Evolutionary conservation across 345 rosid species (phyloP).

Genomic region (Corymbia maculata): DNA sequence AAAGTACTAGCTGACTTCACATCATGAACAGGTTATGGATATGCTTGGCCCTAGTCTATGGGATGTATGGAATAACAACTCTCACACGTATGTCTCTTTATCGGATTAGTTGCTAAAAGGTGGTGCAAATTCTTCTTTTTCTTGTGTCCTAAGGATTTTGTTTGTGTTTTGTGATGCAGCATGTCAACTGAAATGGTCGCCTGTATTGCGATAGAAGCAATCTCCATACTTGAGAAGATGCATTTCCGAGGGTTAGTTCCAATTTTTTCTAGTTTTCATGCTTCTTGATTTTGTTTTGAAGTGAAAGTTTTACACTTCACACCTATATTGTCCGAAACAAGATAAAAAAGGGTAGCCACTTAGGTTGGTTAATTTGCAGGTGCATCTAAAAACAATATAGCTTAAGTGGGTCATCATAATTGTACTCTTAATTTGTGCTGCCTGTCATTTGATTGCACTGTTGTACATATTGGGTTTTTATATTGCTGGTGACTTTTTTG

Average conservation of each 20-base stretch:
- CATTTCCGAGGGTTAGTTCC: slow-evolving; percentile 30
- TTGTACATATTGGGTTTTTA: neutral
- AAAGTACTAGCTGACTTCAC: neutral
- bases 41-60: slow-evolving; percentile 74
- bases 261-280: neutral
- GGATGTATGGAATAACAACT: slow-evolving; percentile 73
- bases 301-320: neutral
- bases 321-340: neutral
- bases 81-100: slow-evolving; percentile 18
- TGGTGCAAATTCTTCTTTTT: neutral
- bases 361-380: neutral
- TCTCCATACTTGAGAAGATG: slow-evolving; percentile 43
- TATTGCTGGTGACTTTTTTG: slow-evolving; percentile 6
- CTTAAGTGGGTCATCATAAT: neutral
- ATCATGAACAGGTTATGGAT: slow-evolving; percentile 57
- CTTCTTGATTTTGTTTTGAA: neutral
- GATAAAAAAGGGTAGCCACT: neutral
- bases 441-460: neutral
- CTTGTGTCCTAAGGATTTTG: neutral
- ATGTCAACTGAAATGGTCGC: slow-evolving; percentile 52
- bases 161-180: slow-evolving; percentile 10
- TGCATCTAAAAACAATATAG: neutral
- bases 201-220: slow-evolving; percentile 41
- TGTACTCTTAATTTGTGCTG: neutral
- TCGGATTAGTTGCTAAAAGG: neutral